phyloP scores from a whole-genome alignment of 2,329 filamentous ascomycete genomes.

The Rosellinia necatrix region DNA sequence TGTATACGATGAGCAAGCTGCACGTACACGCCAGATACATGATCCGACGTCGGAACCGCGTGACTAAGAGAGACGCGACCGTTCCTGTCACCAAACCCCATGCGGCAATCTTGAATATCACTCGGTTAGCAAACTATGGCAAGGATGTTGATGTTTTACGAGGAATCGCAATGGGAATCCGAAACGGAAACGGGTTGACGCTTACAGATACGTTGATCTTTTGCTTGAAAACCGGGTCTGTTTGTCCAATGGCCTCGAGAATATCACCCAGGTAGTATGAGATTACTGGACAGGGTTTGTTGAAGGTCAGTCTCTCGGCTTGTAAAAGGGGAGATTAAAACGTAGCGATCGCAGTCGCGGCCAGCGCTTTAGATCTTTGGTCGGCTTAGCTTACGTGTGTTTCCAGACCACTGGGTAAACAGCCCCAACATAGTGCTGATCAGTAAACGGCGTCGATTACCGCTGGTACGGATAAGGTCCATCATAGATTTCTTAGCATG shows the following conservation, averaged over 20 bases:
- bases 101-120: constrained; percentile 40
- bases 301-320: constrained; percentile 21
- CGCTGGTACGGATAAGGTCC: constrained; percentile 48
- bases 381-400: no score
- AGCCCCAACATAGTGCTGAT: constrained; percentile 46
- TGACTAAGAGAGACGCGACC: constrained; percentile 47
- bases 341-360: no score
- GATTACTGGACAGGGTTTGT: constrained; percentile 40
- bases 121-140: neutral
- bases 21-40: constrained; percentile 49
- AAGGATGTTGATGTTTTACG: neutral
- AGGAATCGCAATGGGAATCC: neutral
- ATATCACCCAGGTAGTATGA: constrained; percentile 49
- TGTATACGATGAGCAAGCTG: constrained; percentile 52
- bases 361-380: no score
- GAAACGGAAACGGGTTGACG: neutral
- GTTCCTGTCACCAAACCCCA: constrained; percentile 52
- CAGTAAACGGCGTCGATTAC: constrained; percentile 46
- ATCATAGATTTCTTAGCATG: constrained; percentile 51
- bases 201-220: constrained; percentile 49
- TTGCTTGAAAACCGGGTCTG: constrained; percentile 47
- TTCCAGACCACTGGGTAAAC: constrained; percentile 43
- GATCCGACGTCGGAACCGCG: constrained; percentile 42
- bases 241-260: constrained; percentile 52
- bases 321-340: neutral